Conservation (phyloP, 768 basidiomycete species). For the Agaricus sinodeliciosus region DNA sequence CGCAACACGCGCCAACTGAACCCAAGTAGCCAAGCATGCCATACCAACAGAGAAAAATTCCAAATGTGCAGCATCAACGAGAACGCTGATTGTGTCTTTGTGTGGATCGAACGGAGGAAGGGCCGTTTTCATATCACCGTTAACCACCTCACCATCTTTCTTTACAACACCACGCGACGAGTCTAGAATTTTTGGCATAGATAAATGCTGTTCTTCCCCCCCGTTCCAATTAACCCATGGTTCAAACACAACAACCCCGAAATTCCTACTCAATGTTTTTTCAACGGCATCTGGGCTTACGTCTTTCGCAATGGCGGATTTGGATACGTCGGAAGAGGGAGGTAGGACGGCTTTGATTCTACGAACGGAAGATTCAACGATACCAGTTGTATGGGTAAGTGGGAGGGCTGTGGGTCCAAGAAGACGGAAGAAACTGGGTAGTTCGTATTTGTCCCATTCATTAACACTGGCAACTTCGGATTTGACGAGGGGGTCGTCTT, state of each 20-base stretch:
- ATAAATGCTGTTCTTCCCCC: slow-evolving; percentile 27
- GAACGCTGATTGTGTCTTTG: slow-evolving; percentile 52
- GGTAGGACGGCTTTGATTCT: slow-evolving; percentile 33
- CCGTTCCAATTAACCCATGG: slow-evolving; percentile 39
- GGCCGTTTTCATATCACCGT: slow-evolving; percentile 16
- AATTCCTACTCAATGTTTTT: slow-evolving; percentile 26
- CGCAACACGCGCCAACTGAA: slow-evolving; percentile 48
- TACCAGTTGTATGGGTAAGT: slow-evolving; percentile 54
- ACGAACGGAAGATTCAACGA: slow-evolving; percentile 62
- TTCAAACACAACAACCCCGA: slow-evolving; percentile 30
- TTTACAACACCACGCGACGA: slow-evolving; percentile 26
- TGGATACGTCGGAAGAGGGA: slow-evolving; percentile 17
- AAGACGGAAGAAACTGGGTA: slow-evolving; percentile 19
- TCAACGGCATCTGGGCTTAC: slow-evolving; percentile 28
- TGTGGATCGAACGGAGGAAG: slow-evolving; percentile 40
- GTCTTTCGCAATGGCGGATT: slow-evolving; percentile 12
- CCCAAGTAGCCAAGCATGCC: slow-evolving; percentile 60
- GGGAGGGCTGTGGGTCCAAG: slow-evolving; percentile 55
- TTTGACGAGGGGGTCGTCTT: neutral
- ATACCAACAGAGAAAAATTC: slow-evolving; percentile 44
- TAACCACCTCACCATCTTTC: slow-evolving; percentile 4
- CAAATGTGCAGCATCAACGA: slow-evolving; percentile 40
- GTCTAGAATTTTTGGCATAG: slow-evolving; percentile 29
- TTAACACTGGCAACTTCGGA: neutral
- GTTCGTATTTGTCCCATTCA: slow-evolving; percentile 16